Percentiles rank a stretch among this genome's conserved stretches.
phyloP scores from a whole-genome alignment of 345 rosid genomes.

The Pistacia vera region DNA sequence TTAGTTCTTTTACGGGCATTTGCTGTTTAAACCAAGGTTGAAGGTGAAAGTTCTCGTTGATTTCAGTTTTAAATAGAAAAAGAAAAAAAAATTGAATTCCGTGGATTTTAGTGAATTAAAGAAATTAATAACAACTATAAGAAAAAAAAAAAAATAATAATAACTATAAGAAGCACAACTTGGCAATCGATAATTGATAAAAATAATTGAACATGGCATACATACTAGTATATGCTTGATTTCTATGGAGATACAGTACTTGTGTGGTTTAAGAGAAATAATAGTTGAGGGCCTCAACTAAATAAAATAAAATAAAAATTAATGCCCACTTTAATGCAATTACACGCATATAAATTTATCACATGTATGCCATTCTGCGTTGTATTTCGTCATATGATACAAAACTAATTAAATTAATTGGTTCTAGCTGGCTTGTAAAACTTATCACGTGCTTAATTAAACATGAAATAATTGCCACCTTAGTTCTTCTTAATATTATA shows the following conservation, averaged over 20 bases:
- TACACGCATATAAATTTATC: background rate
- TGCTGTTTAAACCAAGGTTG: too few relatives aligned
- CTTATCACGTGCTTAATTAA: conserved; percentile 15
- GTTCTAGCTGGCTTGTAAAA: background rate
- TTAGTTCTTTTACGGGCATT: too few relatives aligned
- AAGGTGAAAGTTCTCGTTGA: too few relatives aligned
- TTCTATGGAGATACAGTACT: too few relatives aligned
- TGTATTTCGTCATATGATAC: background rate
- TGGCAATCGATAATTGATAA: background rate
- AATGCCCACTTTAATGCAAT: background rate
- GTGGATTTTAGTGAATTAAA: background rate
- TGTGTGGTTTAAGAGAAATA: background rate
- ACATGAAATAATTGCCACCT: background rate
- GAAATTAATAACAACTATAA: too few relatives aligned
- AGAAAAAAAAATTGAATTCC: too few relatives aligned
- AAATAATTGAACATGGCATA: too few relatives aligned
- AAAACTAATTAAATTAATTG: background rate
- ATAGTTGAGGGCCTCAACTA: background rate
- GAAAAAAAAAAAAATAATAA: too few relatives aligned
- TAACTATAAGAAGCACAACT: background rate
- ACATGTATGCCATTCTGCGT: background rate
- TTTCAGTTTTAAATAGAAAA: too few relatives aligned
- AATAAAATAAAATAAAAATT: background rate
- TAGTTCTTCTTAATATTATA: background rate
- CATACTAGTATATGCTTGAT: too few relatives aligned